Percentiles rank a stretch among this genome's conserved stretches.
phyloP scores from a whole-genome alignment of 768 basidiomycete species.

The Peribolospora baueri region DNA sequence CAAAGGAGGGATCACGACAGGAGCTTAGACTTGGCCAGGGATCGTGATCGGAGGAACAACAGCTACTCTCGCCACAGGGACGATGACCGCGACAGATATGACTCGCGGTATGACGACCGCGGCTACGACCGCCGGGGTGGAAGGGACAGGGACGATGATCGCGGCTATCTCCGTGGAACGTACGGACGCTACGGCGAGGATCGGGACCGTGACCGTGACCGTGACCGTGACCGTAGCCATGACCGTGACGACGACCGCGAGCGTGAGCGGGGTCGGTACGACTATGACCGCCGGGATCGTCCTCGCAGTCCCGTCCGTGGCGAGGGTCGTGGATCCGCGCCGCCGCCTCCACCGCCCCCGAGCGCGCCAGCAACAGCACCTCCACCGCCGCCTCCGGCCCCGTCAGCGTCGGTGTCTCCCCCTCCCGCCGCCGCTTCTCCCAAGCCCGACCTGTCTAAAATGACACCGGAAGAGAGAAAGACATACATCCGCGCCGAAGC shows the following conservation, averaged over 20 bases:
- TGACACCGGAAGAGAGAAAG: slow-evolving; percentile 61
- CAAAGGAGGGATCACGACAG: slow-evolving; percentile 55
- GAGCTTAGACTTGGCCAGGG: slow-evolving; percentile 48
- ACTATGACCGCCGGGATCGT: too few species aligned
- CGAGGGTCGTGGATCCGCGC: not conserved
- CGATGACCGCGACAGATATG: slow-evolving; percentile 24
- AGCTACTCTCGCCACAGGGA: slow-evolving; percentile 19
- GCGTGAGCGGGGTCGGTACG: too few species aligned
- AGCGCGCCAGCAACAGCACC: slow-evolving; percentile 24
- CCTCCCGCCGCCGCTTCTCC: slow-evolving; percentile 13
- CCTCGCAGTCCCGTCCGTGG: too few species aligned
- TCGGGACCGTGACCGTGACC: too few species aligned
- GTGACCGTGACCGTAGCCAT: too few species aligned
- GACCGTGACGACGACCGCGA: too few species aligned
- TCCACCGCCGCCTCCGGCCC: slow-evolving; percentile 16
- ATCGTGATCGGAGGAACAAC: slow-evolving; percentile 64
- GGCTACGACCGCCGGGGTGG: slow-evolving; percentile 15
- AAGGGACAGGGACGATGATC: not conserved
- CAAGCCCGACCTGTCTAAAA: slow-evolving; percentile 34
- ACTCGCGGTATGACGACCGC: slow-evolving; percentile 22
- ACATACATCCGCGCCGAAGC: slow-evolving; percentile 60
- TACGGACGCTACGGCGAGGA: too few species aligned
- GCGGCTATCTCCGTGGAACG: not conserved
- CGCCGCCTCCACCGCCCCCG: slow-evolving; percentile 30
- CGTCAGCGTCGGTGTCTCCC: not conserved